These are phyloP conservation scores for Xylaria intraflava DNA, from an alignment of 495 filamentous ascomycete species.

Conservation along the genomic window DNA sequence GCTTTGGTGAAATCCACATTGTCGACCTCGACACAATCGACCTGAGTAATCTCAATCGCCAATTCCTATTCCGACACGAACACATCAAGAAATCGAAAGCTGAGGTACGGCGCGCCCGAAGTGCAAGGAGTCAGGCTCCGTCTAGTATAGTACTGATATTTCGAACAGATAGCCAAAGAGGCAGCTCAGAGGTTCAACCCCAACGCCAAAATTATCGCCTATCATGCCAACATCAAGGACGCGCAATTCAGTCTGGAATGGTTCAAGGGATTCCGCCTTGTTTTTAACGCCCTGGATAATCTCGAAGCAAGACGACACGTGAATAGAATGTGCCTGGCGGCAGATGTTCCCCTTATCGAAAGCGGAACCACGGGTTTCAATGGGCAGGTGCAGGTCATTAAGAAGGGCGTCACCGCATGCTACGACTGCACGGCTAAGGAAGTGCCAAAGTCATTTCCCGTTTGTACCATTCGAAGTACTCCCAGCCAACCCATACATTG, in stretches of 20 bases:
- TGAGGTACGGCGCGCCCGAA: constrained; percentile 53
- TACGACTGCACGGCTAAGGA: constrained; percentile 92
- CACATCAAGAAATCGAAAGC: constrained; percentile 98
- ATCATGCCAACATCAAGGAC: constrained; percentile 96
- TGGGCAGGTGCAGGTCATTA: constrained; percentile 94
- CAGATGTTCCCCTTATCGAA: constrained; percentile 85
- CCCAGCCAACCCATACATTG: constrained; percentile 95
- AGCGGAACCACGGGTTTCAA: constrained; percentile 98
- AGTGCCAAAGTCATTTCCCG: constrained; percentile 81
- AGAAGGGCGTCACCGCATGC: constrained; percentile 88
- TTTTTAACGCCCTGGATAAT: constrained; percentile 98
- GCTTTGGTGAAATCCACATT: constrained; percentile 91
- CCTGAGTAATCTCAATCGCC: constrained; percentile 93
- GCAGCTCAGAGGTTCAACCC: constrained; percentile 88
- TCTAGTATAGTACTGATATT: constrained; percentile 20
- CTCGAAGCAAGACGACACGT: constrained; percentile 91
- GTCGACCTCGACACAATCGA: constrained; percentile 99
- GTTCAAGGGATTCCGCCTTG: constrained; percentile 75
- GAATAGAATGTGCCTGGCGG: constrained; percentile 94
- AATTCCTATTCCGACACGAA: constrained; percentile 94
- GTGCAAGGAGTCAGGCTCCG: neutral
- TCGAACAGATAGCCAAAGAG: constrained; percentile 79
- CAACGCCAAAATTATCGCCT: constrained; percentile 75
- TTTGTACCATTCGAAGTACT: constrained; percentile 94
- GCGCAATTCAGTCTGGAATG: constrained; percentile 81